phyloP scores from a whole-genome alignment of 2,329 filamentous ascomycete species.

The Trichophyton mentagrophytes region DNA sequence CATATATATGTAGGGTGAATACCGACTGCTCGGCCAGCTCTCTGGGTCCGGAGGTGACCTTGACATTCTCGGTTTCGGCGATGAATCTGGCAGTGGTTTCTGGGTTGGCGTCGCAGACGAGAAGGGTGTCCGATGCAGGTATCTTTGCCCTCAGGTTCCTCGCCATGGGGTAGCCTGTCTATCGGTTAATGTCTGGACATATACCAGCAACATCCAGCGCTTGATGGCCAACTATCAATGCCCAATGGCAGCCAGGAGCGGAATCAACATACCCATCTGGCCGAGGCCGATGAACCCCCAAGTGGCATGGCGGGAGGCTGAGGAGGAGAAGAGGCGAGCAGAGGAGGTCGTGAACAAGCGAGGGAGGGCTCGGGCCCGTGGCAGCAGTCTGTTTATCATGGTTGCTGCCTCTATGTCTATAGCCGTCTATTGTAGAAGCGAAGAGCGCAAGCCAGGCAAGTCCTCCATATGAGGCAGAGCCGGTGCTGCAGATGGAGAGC shows the following conservation, averaged over 20 bases:
- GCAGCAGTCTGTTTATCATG: neutral
- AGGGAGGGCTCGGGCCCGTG: neutral
- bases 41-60: slow-evolving; percentile 44
- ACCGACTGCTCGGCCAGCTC: slow-evolving; percentile 57
- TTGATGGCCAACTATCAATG: neutral
- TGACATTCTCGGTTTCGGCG: slow-evolving; percentile 41
- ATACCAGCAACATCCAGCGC: too few relatives aligned
- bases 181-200: too few relatives aligned
- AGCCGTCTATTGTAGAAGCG: neutral
- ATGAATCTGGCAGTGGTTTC: slow-evolving; percentile 45
- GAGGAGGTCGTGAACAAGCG: neutral
- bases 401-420: neutral
- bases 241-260: neutral
- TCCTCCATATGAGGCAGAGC: too few relatives aligned
- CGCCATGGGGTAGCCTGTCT: slow-evolving; percentile 57
- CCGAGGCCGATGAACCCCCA: slow-evolving; percentile 50
- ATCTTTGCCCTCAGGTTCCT: slow-evolving; percentile 57
- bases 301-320: slow-evolving; percentile 34
- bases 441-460: too few relatives aligned
- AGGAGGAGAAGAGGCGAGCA: slow-evolving; percentile 34
- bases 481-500: neutral
- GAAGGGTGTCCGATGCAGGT: slow-evolving; percentile 47
- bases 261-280: slow-evolving; percentile 43
- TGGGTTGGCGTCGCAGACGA: slow-evolving; percentile 54
- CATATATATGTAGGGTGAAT: slow-evolving; percentile 26